Conservation (phyloP, 1,284 basidiomycete genomes). For the Irpex rosettiformis region DNA sequence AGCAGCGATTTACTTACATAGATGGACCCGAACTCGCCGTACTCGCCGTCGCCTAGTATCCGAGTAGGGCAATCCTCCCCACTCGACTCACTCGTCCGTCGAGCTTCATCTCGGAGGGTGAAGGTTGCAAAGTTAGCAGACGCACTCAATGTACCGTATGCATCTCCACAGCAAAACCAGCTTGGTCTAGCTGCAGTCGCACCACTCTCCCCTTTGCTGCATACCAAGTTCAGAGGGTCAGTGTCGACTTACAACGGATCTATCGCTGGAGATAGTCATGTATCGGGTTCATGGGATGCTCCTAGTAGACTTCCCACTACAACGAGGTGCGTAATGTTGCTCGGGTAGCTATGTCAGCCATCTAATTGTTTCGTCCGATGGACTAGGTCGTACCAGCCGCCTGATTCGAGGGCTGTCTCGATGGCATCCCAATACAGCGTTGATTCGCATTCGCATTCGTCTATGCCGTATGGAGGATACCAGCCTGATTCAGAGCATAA, state of each 20-base stretch:
- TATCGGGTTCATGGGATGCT: not conserved
- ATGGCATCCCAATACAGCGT: conserved; percentile 33
- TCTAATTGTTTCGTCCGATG: not conserved
- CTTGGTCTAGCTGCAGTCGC: conserved; percentile 8
- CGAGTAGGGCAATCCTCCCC: conserved; percentile 33
- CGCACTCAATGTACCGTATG: conserved; percentile 13
- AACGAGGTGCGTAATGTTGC: conserved; percentile 3
- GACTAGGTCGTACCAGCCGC: not conserved
- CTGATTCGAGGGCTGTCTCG: conserved; percentile 20
- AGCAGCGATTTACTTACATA: not conserved
- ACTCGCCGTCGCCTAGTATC: conserved; percentile 5
- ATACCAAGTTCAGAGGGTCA: conserved; percentile 59
- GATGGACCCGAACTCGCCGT: conserved; percentile 9
- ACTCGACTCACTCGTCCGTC: conserved; percentile 37
- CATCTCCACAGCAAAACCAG: conserved; percentile 18
- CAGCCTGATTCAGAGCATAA: conserved; percentile 18
- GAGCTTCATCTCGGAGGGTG: conserved; percentile 35
- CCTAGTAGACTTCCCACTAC: conserved; percentile 5
- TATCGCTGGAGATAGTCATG: not conserved
- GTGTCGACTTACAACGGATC: conserved; percentile 34
- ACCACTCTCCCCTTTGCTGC: conserved; percentile 57
- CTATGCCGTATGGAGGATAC: conserved; percentile 21
- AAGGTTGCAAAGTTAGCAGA: conserved; percentile 17
- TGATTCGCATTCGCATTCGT: conserved; percentile 27
- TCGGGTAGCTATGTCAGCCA: not conserved